Percentiles rank a stretch among this genome's conserved stretches.
Evolutionary conservation across 2,329 filamentous ascomycete genomes (phyloP).

Genomic region (Elsinoe ampelina): DNA sequence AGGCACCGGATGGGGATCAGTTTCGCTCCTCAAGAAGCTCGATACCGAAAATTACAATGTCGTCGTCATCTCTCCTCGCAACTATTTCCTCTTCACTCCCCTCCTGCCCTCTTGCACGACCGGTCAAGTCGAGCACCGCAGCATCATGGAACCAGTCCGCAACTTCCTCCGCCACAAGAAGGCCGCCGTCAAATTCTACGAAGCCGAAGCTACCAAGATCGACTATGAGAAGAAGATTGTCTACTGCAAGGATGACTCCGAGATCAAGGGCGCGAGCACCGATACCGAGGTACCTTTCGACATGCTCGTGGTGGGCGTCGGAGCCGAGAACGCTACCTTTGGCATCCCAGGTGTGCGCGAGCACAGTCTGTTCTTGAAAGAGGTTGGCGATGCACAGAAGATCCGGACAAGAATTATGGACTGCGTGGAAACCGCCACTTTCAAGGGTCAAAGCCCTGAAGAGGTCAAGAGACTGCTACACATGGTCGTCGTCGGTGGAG

Average conservation of each 20-base stretch:
- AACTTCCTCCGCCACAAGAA: conserved; percentile 94
- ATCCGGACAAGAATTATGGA: conserved; percentile 99
- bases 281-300: conserved; percentile 92
- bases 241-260: conserved; percentile 83
- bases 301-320: conserved; percentile 89
- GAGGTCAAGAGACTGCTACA: conserved; percentile 91
- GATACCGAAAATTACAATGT: conserved; percentile 99
- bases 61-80: conserved; percentile 91
- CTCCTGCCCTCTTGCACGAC: conserved; percentile 95
- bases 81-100: conserved; percentile 99
- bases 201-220: conserved; percentile 92
- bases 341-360: conserved; percentile 91
- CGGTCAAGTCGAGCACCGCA: conserved; percentile 94
- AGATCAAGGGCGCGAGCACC: conserved; percentile 73
- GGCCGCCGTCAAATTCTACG: conserved; percentile 89
- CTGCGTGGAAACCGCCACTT: conserved; percentile 94
- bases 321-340: conserved; percentile 97
- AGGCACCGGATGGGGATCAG: conserved; percentile 95
- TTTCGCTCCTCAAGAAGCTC: conserved; percentile 95
- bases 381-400: conserved; percentile 88
- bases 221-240: conserved; percentile 85
- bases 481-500: conserved; percentile 83
- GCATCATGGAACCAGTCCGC: conserved; percentile 98
- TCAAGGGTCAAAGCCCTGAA: conserved; percentile 85
- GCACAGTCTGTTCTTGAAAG: conserved; percentile 96